Percentiles rank a stretch among this genome's conserved stretches.
Conservation (phyloP, 768 basidiomycete species). For the Butyriboletus loyo region DNA sequence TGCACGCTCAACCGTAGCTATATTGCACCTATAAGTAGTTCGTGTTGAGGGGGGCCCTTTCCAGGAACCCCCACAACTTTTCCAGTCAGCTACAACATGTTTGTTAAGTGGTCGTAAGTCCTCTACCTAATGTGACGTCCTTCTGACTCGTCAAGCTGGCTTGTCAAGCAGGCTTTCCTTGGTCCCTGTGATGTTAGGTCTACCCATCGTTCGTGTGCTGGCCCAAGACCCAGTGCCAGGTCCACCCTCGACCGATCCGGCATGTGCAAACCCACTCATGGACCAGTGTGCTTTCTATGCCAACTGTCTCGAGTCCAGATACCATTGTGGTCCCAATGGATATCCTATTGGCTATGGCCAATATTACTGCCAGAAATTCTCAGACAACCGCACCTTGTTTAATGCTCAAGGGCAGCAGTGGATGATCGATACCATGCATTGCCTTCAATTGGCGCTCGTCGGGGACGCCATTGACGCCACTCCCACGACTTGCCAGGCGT, state of each 20-base stretch:
- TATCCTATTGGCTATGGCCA: constrained; percentile 45
- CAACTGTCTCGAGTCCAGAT: constrained; percentile 43
- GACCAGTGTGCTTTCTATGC: constrained; percentile 44
- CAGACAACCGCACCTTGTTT: constrained; percentile 26
- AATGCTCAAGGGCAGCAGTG: constrained; percentile 37
- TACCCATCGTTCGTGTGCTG: background rate
- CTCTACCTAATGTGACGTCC: background rate
- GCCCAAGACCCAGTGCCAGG: background rate
- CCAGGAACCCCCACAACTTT: no score
- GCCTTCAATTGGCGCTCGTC: constrained; percentile 42
- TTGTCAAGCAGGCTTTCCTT: background rate
- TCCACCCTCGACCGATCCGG: constrained; percentile 14
- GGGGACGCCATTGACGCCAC: constrained; percentile 29
- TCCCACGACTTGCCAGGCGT: constrained; percentile 30
- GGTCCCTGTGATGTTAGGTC: background rate
- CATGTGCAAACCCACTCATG: constrained; percentile 31
- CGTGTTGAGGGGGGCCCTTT: no score
- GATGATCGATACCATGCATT: constrained; percentile 46
- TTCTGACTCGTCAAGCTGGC: background rate
- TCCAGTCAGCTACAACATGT: background rate
- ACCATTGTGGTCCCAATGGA: constrained; percentile 42
- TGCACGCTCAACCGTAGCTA: no score
- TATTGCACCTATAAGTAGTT: no score
- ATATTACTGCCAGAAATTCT: constrained; percentile 40
- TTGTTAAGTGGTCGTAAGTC: background rate